Percentiles rank a stretch among this genome's conserved stretches.
phyloP scores from a whole-genome alignment of 176 grass and related monocot genomes.

The Avena sativa region DNA sequence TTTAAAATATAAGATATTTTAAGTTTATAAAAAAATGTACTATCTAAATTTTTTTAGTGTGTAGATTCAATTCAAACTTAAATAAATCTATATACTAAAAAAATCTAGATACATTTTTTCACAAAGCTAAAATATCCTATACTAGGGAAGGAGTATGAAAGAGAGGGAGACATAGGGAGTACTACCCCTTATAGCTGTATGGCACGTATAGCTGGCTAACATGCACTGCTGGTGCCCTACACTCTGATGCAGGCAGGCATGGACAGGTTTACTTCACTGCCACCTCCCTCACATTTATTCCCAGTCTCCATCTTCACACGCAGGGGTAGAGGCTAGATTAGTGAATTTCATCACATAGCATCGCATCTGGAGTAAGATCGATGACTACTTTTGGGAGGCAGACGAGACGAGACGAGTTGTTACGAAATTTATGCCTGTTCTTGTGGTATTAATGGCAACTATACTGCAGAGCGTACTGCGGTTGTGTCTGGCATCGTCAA shows the following conservation, averaged over 20 bases:
- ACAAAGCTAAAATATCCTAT: no score
- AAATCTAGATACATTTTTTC: no score
- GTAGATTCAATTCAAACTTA: no score
- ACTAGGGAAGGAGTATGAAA: no score
- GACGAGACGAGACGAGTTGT: not conserved
- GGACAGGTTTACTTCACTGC: not conserved
- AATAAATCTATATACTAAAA: no score
- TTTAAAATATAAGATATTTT: no score
- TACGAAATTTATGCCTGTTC: not conserved
- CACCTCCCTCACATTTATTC: constrained; percentile 27
- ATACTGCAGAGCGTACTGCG: not conserved
- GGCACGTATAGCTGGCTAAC: constrained; percentile 30
- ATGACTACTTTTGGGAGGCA: not conserved
- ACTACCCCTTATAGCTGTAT: not conserved
- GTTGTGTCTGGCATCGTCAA: not conserved
- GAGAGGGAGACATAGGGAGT: no score
- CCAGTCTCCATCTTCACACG: not conserved
- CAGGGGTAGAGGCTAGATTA: not conserved
- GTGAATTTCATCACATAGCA: not conserved
- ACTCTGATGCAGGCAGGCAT: not conserved
- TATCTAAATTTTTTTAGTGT: no score
- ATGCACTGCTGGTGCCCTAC: constrained; percentile 10
- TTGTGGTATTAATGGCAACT: not conserved
- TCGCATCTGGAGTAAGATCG: not conserved
- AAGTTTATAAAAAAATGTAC: no score